Percentiles rank a stretch among this genome's conserved stretches.
Evolutionary conservation across 1,139 yeast genomes (phyloP).

Genomic region (Geotrichum phurueaensis): DNA sequence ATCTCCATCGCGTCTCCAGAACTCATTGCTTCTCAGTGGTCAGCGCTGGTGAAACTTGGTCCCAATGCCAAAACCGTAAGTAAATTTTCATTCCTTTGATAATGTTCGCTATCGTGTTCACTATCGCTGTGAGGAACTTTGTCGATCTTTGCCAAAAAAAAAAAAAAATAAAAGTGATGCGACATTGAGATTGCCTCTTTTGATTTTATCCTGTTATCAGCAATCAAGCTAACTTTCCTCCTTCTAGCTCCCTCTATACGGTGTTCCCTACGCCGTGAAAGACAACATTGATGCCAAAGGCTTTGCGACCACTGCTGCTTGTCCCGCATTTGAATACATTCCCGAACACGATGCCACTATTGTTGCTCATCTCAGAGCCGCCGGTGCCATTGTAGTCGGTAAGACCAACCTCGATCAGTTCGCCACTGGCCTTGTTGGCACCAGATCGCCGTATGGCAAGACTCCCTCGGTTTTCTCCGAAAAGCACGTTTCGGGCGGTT

Average conservation of each 20-base stretch:
- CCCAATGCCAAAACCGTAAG: slow-evolving; percentile 40
- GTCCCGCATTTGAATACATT: slow-evolving; percentile 69
- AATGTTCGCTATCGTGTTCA: too few relatives aligned
- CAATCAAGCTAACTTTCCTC: background rate
- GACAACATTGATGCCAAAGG: slow-evolving; percentile 89
- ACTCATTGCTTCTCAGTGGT: slow-evolving; percentile 70
- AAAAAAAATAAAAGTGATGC: too few relatives aligned
- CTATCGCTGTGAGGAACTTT: too few relatives aligned
- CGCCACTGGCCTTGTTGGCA: slow-evolving; percentile 95
- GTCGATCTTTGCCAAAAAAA: too few relatives aligned
- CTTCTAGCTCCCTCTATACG: slow-evolving; percentile 54
- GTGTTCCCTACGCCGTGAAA: slow-evolving; percentile 91
- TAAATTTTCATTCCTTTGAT: background rate
- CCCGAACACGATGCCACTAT: slow-evolving; percentile 71
- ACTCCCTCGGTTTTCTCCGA: slow-evolving; percentile 72
- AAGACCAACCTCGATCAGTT: slow-evolving; percentile 93
- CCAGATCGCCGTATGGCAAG: slow-evolving; percentile 87
- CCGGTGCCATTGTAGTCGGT: slow-evolving; percentile 88
- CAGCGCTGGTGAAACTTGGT: slow-evolving; percentile 42
- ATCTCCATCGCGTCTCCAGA: slow-evolving; percentile 63
- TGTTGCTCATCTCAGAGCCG: slow-evolving; percentile 60
- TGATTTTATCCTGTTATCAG: background rate
- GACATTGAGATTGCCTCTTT: too few relatives aligned
- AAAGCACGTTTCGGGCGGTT: slow-evolving; percentile 85
- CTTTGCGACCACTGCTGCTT: slow-evolving; percentile 87